Percentiles rank a stretch among this genome's conserved stretches.
Evolutionary conservation across 495 filamentous ascomycete genomes (phyloP).

Genomic region (Tetracladium marchalianum): DNA sequence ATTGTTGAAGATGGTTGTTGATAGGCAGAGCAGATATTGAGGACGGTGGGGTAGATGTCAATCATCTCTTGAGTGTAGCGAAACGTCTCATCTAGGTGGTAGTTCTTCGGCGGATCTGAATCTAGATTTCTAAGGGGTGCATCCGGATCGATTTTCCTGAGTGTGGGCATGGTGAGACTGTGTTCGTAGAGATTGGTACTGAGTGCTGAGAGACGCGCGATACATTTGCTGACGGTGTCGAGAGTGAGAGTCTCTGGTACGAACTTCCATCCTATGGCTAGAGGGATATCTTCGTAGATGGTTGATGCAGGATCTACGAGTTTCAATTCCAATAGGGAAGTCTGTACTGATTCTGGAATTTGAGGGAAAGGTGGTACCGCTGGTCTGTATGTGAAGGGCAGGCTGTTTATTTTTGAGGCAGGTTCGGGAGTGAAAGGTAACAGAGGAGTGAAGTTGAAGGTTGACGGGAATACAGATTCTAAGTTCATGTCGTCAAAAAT

Average conservation of each 20-base stretch:
- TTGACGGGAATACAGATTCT: too few relatives aligned
- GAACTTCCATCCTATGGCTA: conserved; percentile 1
- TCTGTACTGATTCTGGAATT: conserved; percentile 13
- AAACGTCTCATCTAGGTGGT: conserved; percentile 13
- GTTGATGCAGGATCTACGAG: conserved; percentile 2
- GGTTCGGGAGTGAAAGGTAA: too few relatives aligned
- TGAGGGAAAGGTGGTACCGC: too few relatives aligned
- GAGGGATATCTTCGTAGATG: neutral
- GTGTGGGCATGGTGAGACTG: conserved; percentile 4
- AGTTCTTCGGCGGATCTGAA: neutral
- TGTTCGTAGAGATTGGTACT: conserved; percentile 11
- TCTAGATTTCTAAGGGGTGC: neutral
- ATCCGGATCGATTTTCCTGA: conserved; percentile 2
- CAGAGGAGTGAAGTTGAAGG: too few relatives aligned
- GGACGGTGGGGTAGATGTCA: conserved; percentile 21
- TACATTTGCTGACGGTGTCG: neutral
- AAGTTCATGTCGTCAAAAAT: too few relatives aligned
- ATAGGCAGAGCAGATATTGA: conserved; percentile 3
- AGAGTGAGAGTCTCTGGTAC: too few relatives aligned
- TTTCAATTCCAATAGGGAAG: conserved; percentile 2
- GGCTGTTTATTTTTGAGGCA: too few relatives aligned
- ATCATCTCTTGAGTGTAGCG: conserved; percentile 22
- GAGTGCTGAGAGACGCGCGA: conserved; percentile 8
- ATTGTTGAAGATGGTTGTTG: neutral
- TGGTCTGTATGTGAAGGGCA: too few relatives aligned